A percentile compares a stretch with the other conserved stretches of the same genome.
These are phyloP conservation scores for Neurospora africana DNA, from an alignment of 495 filamentous ascomycete species.

Conservation along the genomic window DNA sequence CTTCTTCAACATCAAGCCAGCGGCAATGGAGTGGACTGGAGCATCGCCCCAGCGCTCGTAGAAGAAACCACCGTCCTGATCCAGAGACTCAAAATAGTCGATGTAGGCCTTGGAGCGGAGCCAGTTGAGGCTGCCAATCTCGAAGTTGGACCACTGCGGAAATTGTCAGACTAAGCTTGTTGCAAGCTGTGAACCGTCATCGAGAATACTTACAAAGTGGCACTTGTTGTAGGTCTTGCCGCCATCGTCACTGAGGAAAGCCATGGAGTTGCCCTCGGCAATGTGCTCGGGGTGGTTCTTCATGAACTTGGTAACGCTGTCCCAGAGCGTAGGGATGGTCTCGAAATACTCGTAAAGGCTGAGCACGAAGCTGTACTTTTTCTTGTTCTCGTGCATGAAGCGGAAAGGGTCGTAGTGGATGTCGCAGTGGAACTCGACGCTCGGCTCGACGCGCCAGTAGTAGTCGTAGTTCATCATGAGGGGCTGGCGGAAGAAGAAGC, in stretches of 20 bases:
- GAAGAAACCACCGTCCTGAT: slow-evolving; percentile 81
- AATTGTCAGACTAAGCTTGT: not conserved
- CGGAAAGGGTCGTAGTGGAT: slow-evolving; percentile 75
- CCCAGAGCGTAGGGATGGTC: slow-evolving; percentile 93
- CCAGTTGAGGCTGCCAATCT: slow-evolving; percentile 78
- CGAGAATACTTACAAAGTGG: slow-evolving; percentile 65
- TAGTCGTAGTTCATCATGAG: slow-evolving; percentile 79
- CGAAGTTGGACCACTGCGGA: slow-evolving; percentile 80
- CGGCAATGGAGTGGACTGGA: slow-evolving; percentile 90
- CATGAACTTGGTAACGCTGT: slow-evolving; percentile 86
- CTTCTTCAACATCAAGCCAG: slow-evolving; percentile 73
- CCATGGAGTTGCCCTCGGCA: slow-evolving; percentile 72
- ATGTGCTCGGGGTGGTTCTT: slow-evolving; percentile 81
- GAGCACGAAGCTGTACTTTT: slow-evolving; percentile 84
- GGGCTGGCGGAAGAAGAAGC: slow-evolving; percentile 83
- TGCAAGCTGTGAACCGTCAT: not conserved
- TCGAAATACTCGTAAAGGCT: slow-evolving; percentile 92
- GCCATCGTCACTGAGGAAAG: slow-evolving; percentile 80
- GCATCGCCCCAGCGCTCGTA: slow-evolving; percentile 92
- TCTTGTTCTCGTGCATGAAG: slow-evolving; percentile 77
- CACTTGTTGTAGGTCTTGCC: slow-evolving; percentile 91
- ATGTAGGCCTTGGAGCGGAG: slow-evolving; percentile 67
- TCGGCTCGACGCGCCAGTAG: slow-evolving; percentile 90
- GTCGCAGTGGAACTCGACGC: slow-evolving; percentile 80
- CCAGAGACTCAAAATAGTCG: slow-evolving; percentile 71